Base-by-base conservation (phyloP, 352 stramenopile species). In the Phytophthora pini region DNA sequence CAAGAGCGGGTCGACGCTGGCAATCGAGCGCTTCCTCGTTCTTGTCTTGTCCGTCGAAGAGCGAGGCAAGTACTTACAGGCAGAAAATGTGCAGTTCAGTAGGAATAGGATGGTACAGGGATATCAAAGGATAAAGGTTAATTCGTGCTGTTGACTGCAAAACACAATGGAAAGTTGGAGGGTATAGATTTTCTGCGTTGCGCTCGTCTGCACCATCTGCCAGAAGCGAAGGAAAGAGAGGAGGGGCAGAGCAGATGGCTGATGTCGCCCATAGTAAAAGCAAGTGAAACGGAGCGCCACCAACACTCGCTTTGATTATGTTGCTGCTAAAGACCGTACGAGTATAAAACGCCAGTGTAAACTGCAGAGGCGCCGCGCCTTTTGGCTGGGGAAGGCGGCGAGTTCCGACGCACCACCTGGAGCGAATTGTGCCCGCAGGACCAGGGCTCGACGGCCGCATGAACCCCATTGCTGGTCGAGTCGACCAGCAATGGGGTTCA, bases 401-500 rank as follows among this genome's bases (percentile, higher is more conserved):
- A 46, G 41, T 68, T 68, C 60, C 60, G 51, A 68, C 43, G 20
- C 43, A 12, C 60, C 60, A 68, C 60, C 50, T 68, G 60, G 52
- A 40, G 34, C 32, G 48, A 43, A 34, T 54, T 46, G 57, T 38
- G 57, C 40, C 48, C 15, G 57, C 47, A 53, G 31, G 58, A 56
- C 58, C 49, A 57, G 56, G 8, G 56, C 32, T 20, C 17, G 17
- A 20, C 17, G 17, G 17, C 17, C 17, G 17, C 17, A 20, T 20
- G 17, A 20, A 20, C 17, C 17, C 17, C 17, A 20, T 20, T 20
- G 17, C 17, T 20, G 17, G 17, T 20, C 17, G 17, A 20, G 0
- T 40, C 46, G 56, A 61, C 58, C 58, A 61, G 41, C 49, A 39
- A 53, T 57, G 39, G 17, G 39, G 39, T 47, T 65, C 47, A 27